Percentiles rank a stretch among this genome's conserved stretches.
Conservation (phyloP, 371 early-diverging fungal genomes). For the Nematocida homosporus region DNA sequence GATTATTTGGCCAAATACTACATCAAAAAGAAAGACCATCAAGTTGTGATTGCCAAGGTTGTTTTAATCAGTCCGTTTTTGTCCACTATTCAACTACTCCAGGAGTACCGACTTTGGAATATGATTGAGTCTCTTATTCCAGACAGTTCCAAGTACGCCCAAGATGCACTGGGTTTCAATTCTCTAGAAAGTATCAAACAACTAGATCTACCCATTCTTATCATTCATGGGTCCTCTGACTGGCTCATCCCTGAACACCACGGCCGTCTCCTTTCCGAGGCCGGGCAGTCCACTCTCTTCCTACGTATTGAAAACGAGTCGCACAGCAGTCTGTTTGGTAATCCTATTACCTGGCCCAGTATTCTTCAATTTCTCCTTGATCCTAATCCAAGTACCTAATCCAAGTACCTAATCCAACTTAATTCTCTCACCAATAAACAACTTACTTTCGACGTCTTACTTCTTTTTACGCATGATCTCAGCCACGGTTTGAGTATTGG, state of each 20-base stretch:
- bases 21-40: neutral
- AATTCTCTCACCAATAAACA: neutral
- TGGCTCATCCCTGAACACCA: conserved; percentile 50
- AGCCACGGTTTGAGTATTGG: neutral
- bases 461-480: conserved; percentile 48
- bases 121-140: conserved; percentile 41
- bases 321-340: conserved; percentile 35
- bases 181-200: conserved; percentile 53
- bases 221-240: conserved; percentile 58
- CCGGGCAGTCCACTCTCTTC: conserved; percentile 7
- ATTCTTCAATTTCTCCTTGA: conserved; percentile 13
- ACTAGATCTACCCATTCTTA: conserved; percentile 30
- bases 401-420: neutral
- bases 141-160: conserved; percentile 15
- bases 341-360: conserved; percentile 31
- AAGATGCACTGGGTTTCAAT: conserved; percentile 49
- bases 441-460: neutral
- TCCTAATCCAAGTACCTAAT: neutral
- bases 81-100: conserved; percentile 25
- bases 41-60: conserved; percentile 21
- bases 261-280: conserved; percentile 35
- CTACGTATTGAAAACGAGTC: conserved; percentile 37
- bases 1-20: conserved; percentile 55
- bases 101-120: conserved; percentile 45
- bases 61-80: conserved; percentile 57